Conservation (phyloP, 495 filamentous ascomycete genomes). For the Penicillium dipodomyicola region DNA sequence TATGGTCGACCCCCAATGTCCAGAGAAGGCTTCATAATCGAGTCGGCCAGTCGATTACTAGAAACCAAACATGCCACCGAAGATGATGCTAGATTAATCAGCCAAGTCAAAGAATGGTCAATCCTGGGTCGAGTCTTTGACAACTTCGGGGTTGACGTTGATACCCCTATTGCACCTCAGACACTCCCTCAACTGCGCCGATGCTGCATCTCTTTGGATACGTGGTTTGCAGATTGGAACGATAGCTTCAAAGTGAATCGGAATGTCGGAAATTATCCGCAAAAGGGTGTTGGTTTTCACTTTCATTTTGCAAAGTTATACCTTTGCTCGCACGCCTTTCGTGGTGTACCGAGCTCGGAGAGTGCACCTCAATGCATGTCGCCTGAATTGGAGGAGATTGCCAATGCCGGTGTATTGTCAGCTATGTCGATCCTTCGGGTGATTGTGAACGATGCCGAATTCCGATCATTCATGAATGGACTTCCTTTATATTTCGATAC, state of each 20-base stretch:
- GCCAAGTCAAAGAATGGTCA: slow-evolving; percentile 39
- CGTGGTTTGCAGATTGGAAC: slow-evolving; percentile 34
- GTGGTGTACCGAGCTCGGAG: slow-evolving; percentile 21
- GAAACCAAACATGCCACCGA: slow-evolving; percentile 31
- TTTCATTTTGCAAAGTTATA: slow-evolving; percentile 37
- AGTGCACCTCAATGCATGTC: slow-evolving; percentile 12
- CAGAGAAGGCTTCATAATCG: slow-evolving; percentile 29
- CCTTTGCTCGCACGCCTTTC: slow-evolving; percentile 38
- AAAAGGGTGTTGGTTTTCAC: slow-evolving; percentile 33
- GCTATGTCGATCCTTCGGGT: slow-evolving; percentile 33
- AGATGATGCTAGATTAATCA: slow-evolving; percentile 36
- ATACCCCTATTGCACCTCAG: slow-evolving; percentile 24
- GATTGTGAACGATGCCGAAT: slow-evolving; percentile 29
- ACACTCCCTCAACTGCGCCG: slow-evolving; percentile 28
- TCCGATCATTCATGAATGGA: slow-evolving; percentile 33
- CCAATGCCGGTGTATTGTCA: slow-evolving; percentile 30
- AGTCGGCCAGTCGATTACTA: slow-evolving; percentile 24
- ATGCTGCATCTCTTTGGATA: slow-evolving; percentile 31
- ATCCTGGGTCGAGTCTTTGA: slow-evolving; percentile 34
- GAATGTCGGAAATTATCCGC: slow-evolving; percentile 32
- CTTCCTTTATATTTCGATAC: slow-evolving; percentile 37
- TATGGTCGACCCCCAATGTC: slow-evolving; percentile 40
- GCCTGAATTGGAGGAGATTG: slow-evolving; percentile 33
- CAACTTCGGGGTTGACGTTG: slow-evolving; percentile 39
- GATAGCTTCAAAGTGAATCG: slow-evolving; percentile 26